Base-by-base conservation (phyloP, 2,329 filamentous ascomycete genomes). In the Colletotrichum tamarilloi region DNA sequence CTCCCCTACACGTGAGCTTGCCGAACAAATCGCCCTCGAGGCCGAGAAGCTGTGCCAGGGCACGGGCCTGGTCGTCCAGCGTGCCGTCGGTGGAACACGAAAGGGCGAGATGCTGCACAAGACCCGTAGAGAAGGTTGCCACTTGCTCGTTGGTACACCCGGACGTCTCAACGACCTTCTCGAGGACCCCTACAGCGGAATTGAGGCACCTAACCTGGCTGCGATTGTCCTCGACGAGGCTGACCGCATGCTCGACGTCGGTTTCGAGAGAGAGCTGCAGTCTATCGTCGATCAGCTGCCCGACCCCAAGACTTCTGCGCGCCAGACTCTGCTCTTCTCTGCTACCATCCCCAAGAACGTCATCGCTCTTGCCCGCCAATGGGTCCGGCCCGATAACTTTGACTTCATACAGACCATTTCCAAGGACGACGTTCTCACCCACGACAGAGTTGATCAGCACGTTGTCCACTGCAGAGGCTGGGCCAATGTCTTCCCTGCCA, bases 231-330 rank as follows among this genome's bases (percentile, higher is more conserved):
- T 99, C 59, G 97, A 99, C 78, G 97, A 99, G 87, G 97, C 97
- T 78, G 97, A 99, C 84, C 94, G 97, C 78, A 98, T 99, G 94
- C 90, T 99, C 81, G 97, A 99, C 85, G 97, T 97, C 87, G 97
- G 94, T 2, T 96, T 96, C 78, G 87, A 92, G 69, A 85, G 86
- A 46, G 92, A 92, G 68, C 88, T 96, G 63, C 83, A 87, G 62
- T 81, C 89, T 1, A 94, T 96, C 68, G 84, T 91, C 68, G 72
- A 80, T 0, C 79, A 84, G 56, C 87, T 98, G 11, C 96, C 96
- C 3, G 84, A 88, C 59, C 88, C 89, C 7, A 77, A 81, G 0
- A 82, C 91, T 65, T 90, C 92, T 73, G 88, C 93, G 67, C 92
- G 96, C 62, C 97, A 99, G 82, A 98, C 95, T 7, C 91, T 99